Base-by-base conservation (phyloP, 345 rosid genomes). In the Cardamine chenopodiifolia region DNA sequence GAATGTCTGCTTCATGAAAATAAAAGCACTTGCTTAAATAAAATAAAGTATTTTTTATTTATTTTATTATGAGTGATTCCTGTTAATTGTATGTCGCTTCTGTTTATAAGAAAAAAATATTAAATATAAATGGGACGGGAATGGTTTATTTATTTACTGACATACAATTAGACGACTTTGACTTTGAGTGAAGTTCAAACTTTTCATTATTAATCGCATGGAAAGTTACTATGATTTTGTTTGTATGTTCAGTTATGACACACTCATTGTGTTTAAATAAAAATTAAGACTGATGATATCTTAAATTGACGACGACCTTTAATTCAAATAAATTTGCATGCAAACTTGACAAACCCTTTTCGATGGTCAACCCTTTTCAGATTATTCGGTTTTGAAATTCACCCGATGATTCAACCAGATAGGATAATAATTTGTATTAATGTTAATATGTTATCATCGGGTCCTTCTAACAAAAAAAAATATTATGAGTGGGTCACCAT, bases 131-230 rank as follows among this genome's bases (percentile, higher is more conserved):
- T 10, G 66, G 50, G 40, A 13, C 31, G 29, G 59, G 42, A 13
- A n/a, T 8, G 42, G 4, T 44, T 54, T 22, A 32, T 15, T 72
- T n/a, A 32, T 20, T 72, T 65, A 65, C 11, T 73, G 53, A 29
- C 58, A 49, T 49, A 25, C 6, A 58, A 5, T 3, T 39, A 68
- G 75, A 69, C 65, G 71, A 76, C 80, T 62, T 76, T 76, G 71
- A 76, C 75, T 76, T 76, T 47, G 66, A 76, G 44, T 70, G 62
- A 55, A 76, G 75, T 63, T 76, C 45, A 70, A 70, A 63, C 66
- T 62, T 62, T 62, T 76, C 6, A 76, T 76, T 18, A 70, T 76
- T 76, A 76, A 47, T 76, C 52, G 66, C 71, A 76, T 55, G 70
- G 35, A 75, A 76, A 76, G 66, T 76, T 58, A 22, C 20, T 62